Evolutionary conservation across 1,284 basidiomycete species (phyloP).

Genomic region (Uromyces viciae-fabae): DNA sequence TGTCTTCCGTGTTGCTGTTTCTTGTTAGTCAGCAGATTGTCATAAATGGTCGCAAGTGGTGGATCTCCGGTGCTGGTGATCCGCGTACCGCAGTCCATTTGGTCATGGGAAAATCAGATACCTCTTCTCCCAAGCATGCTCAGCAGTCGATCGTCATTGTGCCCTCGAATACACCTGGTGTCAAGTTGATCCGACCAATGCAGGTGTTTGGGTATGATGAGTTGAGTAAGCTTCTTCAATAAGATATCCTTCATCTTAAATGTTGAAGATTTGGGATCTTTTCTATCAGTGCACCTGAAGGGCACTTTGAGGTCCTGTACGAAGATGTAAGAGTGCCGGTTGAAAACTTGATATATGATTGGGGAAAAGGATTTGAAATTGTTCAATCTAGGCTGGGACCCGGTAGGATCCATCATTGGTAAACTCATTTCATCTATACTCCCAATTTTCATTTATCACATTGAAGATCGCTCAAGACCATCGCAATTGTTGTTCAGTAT

Average conservation of each 20-base stretch:
- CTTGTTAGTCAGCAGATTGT: slow-evolving; percentile 81
- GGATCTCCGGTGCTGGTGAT: slow-evolving; percentile 96
- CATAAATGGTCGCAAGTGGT: slow-evolving; percentile 98
- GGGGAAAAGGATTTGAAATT: slow-evolving; percentile 93
- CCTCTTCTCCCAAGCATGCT: slow-evolving; percentile 59
- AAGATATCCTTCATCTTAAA: background rate
- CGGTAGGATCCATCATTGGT: slow-evolving; percentile 90
- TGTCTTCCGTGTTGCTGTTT: background rate
- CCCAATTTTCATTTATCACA: background rate
- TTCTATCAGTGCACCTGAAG: slow-evolving; percentile 57
- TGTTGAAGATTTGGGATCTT: background rate
- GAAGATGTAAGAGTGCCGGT: slow-evolving; percentile 86
- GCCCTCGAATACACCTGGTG: slow-evolving; percentile 77
- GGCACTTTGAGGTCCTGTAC: slow-evolving; percentile 91
- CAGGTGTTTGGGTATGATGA: slow-evolving; percentile 61
- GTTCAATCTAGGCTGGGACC: slow-evolving; percentile 96
- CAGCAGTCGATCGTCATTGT: slow-evolving; percentile 94
- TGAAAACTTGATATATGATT: slow-evolving; percentile 77
- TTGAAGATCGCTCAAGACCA: no score
- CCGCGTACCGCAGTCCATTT: slow-evolving; percentile 83
- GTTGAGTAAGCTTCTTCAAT: background rate
- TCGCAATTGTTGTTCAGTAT: slow-evolving; percentile 63
- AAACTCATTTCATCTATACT: slow-evolving; percentile 4
- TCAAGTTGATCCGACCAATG: slow-evolving; percentile 86
- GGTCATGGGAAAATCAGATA: slow-evolving; percentile 81